Evolutionary conservation across 768 basidiomycete genomes (phyloP).

Genomic region (Termitomyces sp.): DNA sequence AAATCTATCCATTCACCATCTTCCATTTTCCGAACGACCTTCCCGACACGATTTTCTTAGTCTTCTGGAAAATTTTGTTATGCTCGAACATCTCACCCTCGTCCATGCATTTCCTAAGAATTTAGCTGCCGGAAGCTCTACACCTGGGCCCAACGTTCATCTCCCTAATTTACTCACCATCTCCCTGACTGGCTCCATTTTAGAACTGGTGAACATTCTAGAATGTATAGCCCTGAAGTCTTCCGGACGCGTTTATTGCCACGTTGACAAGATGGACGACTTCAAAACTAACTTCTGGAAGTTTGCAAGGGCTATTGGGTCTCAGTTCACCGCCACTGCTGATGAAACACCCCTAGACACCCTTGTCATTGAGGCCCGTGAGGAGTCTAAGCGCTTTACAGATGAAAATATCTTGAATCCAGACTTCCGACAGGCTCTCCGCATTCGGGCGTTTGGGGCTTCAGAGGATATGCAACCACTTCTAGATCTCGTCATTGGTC

Average conservation of each 20-base stretch:
- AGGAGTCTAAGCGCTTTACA: slow-evolving; percentile 22
- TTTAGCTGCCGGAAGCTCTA: slow-evolving; percentile 11
- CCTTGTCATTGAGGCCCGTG: slow-evolving; percentile 26
- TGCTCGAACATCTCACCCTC: slow-evolving; percentile 32
- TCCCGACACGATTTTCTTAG: slow-evolving; percentile 28
- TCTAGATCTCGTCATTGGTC: slow-evolving; percentile 28
- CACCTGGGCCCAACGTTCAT: slow-evolving; percentile 17
- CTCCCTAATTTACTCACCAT: slow-evolving; percentile 26
- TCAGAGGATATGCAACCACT: slow-evolving; percentile 19
- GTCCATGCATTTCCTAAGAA: slow-evolving; percentile 30
- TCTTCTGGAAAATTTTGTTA: slow-evolving; percentile 27
- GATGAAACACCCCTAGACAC: slow-evolving; percentile 22
- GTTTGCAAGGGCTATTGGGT: slow-evolving; percentile 22
- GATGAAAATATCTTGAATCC: slow-evolving; percentile 20
- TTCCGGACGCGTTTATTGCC: slow-evolving; percentile 20
- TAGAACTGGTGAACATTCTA: slow-evolving; percentile 27
- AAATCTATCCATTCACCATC: slow-evolving; percentile 32
- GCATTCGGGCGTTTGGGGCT: slow-evolving; percentile 29
- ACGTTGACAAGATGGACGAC: slow-evolving; percentile 25
- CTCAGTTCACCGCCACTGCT: slow-evolving; percentile 19
- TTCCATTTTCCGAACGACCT: slow-evolving; percentile 34
- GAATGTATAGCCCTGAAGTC: slow-evolving; percentile 26
- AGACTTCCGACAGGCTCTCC: slow-evolving; percentile 29
- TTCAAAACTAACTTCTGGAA: slow-evolving; percentile 23
- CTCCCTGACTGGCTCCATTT: slow-evolving; percentile 28